Evolutionary conservation across 2,329 filamentous ascomycete genomes (phyloP), one percentile per base, ranked within the genome.

Genomic region (Didymella pomorum): DNA sequence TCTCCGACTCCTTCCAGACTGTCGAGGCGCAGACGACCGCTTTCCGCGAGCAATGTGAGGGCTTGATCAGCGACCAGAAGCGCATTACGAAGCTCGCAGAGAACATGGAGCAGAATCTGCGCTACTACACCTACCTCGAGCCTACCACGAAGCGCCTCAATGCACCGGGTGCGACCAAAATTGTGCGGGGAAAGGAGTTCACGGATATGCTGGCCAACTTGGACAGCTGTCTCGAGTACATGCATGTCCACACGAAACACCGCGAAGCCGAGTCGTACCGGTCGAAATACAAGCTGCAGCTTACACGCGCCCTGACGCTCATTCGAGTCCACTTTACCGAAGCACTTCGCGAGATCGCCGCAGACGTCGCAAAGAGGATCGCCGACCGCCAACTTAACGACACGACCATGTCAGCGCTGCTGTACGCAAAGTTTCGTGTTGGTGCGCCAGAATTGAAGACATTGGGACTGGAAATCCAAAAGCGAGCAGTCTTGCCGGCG

Each of bases 81-180:
- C 87, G 91, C 23, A 83, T 97, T 39, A 88, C 91, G 61, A 85
- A 84, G 64, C 84, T 99, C 41, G 92, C 93, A 2, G 87, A 96
- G 65, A 89, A 93, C 58, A 89, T 99, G 56, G 89, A 91, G 25
- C 90, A 91, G 23, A 96, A 97, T 68, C 81, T 97, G n/a, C 89
- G 93, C 72, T 97, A 96, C 78, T 99, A 99, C 76, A 87, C 90
- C 20, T 97, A 97, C 72, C 84, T 99, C 6, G 95, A 99, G 64
- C 93, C 89, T 45, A 93, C 94, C 60, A 97, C 93, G 0, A 86
- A 93, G 54, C 86, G 93, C 14, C 86, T 99, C 57, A 98, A 98
- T 80, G 93, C 93, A 0, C 93, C 95, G 0, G 93, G 93, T 1
- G 93, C 94, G 20, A 89, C 91, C 47, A 92, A 89, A 56, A 83